Conservation (phyloP, 2,329 filamentous ascomycete species). For the Neonectria sp. region DNA sequence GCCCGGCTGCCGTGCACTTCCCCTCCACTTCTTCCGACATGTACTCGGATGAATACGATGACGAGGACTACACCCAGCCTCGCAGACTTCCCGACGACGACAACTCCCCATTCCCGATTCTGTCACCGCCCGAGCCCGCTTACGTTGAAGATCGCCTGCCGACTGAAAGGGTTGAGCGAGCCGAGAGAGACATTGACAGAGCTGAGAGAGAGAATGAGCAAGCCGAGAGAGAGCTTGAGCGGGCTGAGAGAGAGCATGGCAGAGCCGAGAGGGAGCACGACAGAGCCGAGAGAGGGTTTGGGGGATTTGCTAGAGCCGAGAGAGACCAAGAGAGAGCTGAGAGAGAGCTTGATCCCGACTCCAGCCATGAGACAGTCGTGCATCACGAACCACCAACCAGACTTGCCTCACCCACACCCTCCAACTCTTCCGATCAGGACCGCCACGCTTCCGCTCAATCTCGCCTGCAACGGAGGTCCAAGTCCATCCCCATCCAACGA, state of each 20-base stretch:
- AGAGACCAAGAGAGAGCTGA: not conserved
- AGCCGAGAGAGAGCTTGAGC: slow-evolving; percentile 1
- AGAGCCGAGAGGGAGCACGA: not conserved
- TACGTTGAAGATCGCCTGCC: slow-evolving; percentile 48
- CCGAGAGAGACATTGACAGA: slow-evolving; percentile 12
- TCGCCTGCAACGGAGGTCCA: slow-evolving; percentile 52
- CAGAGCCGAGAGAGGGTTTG: slow-evolving; percentile 1
- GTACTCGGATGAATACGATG: slow-evolving; percentile 40
- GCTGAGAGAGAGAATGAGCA: slow-evolving; percentile 7
- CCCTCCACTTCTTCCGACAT: slow-evolving; percentile 57
- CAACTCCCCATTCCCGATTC: slow-evolving; percentile 37
- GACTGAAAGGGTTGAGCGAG: slow-evolving; percentile 26
- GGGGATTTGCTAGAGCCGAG: not conserved
- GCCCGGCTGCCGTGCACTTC: slow-evolving; percentile 67
- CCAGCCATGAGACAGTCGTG: slow-evolving; percentile 40
- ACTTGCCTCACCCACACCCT: slow-evolving; percentile 34
- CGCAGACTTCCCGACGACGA: slow-evolving; percentile 39
- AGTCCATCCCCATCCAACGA: slow-evolving; percentile 56
- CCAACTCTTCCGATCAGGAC: slow-evolving; percentile 32
- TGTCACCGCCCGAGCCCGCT: slow-evolving; percentile 45
- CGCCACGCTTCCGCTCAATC: slow-evolving; percentile 28
- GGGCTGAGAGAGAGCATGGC: slow-evolving; percentile 4
- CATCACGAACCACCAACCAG: slow-evolving; percentile 33
- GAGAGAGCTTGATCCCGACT: slow-evolving; percentile 33
- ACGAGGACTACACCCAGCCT: slow-evolving; percentile 47